phyloP scores from a whole-genome alignment of 1,284 basidiomycete species.

The Irpex sp. region DNA sequence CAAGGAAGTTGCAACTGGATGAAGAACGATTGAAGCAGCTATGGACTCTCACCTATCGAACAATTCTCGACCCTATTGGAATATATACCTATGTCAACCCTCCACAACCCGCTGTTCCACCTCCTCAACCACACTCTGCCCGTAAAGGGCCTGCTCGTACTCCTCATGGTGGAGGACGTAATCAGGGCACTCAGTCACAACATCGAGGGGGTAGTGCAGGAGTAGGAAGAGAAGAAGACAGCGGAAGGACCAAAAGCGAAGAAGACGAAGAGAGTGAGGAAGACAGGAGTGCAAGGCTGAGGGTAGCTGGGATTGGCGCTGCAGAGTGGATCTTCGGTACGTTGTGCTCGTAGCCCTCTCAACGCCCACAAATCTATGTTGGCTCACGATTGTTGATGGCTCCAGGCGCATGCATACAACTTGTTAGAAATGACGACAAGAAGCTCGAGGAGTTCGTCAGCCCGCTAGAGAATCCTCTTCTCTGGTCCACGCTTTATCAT shows the following conservation, averaged over 20 bases:
- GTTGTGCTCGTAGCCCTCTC: slow-evolving; percentile 17
- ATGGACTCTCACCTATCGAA: slow-evolving; percentile 48
- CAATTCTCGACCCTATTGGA: slow-evolving; percentile 63
- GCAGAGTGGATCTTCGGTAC: slow-evolving; percentile 63
- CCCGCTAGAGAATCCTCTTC: slow-evolving; percentile 46
- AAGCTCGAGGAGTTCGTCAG: slow-evolving; percentile 25
- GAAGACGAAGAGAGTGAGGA: slow-evolving; percentile 60
- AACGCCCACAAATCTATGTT: not conserved
- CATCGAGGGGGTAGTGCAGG: not conserved
- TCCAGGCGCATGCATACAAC: not conserved
- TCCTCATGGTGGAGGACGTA: not conserved
- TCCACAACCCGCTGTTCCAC: slow-evolving; percentile 35
- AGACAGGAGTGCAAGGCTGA: slow-evolving; percentile 69
- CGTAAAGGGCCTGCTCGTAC: slow-evolving; percentile 32
- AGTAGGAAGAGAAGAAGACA: slow-evolving; percentile 22
- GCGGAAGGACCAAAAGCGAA: slow-evolving; percentile 40
- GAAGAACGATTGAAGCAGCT: slow-evolving; percentile 24
- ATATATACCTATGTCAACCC: slow-evolving; percentile 73
- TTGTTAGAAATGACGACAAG: not conserved
- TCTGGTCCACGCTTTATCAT: slow-evolving; percentile 61
- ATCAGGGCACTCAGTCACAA: not conserved
- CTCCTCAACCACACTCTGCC: slow-evolving; percentile 23
- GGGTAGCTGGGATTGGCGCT: slow-evolving; percentile 71
- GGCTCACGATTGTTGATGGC: not conserved
- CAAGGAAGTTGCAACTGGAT: not conserved